Conservation (phyloP, 129 eudicot genomes). For the Artemisia annua region DNA sequence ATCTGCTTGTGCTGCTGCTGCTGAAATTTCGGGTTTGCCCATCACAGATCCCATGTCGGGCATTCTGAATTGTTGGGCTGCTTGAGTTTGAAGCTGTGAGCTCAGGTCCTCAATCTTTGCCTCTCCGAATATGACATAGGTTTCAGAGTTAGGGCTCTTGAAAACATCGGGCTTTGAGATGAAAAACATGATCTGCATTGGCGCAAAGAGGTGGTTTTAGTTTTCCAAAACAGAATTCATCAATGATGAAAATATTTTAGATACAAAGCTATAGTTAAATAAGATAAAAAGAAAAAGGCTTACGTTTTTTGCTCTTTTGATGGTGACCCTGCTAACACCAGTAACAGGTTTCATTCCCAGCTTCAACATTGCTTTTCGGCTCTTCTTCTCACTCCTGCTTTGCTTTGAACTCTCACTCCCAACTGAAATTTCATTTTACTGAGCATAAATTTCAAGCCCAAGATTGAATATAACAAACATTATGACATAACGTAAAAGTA, state of each 20-base stretch:
- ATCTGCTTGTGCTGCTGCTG: slow-evolving; percentile 49
- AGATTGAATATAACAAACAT: neutral
- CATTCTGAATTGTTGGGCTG: slow-evolving; percentile 84
- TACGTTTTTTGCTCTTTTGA: slow-evolving; percentile 88
- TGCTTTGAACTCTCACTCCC: slow-evolving; percentile 64
- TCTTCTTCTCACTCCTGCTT: slow-evolving; percentile 95
- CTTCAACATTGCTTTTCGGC: slow-evolving; percentile 90
- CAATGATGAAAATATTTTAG: too few relatives aligned
- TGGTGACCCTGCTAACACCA: slow-evolving; percentile 89
- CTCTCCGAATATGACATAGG: slow-evolving; percentile 85
- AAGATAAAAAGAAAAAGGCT: neutral
- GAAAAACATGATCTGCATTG: slow-evolving; percentile 65
- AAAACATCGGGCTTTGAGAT: slow-evolving; percentile 95
- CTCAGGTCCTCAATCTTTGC: slow-evolving; percentile 90
- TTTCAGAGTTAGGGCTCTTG: slow-evolving; percentile 89
- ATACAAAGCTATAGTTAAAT: too few relatives aligned
- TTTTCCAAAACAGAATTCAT: neutral
- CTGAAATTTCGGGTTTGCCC: slow-evolving; percentile 61
- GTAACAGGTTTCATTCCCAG: slow-evolving; percentile 84
- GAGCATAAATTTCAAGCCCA: neutral
- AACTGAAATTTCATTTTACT: slow-evolving; percentile 32
- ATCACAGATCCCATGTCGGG: slow-evolving; percentile 72
- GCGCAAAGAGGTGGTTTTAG: neutral
- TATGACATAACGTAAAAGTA: too few relatives aligned
- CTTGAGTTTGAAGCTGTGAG: slow-evolving; percentile 89